Conservation (phyloP, 1,284 basidiomycete species). For the Malassezia nana region DNA sequence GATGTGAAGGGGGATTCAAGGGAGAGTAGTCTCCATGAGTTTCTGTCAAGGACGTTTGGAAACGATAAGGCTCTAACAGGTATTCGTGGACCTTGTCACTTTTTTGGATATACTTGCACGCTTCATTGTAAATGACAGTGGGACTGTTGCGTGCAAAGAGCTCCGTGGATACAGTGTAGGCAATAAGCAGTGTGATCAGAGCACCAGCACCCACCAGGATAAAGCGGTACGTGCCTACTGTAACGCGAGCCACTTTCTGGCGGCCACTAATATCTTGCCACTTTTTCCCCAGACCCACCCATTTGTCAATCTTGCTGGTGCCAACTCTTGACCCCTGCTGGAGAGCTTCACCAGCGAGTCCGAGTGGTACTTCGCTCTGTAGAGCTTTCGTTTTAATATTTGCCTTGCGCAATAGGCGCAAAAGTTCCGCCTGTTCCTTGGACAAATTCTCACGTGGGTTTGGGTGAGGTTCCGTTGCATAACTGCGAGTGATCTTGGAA, state of each 20-base stretch:
- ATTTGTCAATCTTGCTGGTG: conserved; percentile 20
- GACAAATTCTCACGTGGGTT: background rate
- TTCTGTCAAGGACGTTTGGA: conserved; percentile 25
- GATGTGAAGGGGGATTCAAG: conserved; percentile 26
- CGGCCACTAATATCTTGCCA: conserved; percentile 72
- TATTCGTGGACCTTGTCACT: conserved; percentile 53
- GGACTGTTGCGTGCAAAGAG: conserved; percentile 86
- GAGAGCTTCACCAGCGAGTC: conserved; percentile 11
- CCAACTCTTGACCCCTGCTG: background rate
- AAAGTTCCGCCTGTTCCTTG: conserved; percentile 9
- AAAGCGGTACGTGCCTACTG: conserved; percentile 62
- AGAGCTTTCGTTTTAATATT: background rate
- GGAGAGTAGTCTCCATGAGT: conserved; percentile 26
- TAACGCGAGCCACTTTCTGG: conserved; percentile 75
- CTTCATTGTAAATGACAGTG: conserved; percentile 73
- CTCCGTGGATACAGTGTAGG: conserved; percentile 76
- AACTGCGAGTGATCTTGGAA: background rate
- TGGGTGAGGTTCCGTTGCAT: background rate
- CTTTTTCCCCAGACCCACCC: conserved; percentile 41
- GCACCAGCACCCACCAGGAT: conserved; percentile 66
- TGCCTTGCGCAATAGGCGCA: conserved; percentile 3
- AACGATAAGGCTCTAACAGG: conserved; percentile 33
- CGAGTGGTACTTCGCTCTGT: background rate
- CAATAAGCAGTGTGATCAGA: conserved; percentile 55
- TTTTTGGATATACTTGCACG: conserved; percentile 69